phyloP scores from a whole-genome alignment of 2,329 filamentous ascomycete species.

The Colletotrichum theobromicola region DNA sequence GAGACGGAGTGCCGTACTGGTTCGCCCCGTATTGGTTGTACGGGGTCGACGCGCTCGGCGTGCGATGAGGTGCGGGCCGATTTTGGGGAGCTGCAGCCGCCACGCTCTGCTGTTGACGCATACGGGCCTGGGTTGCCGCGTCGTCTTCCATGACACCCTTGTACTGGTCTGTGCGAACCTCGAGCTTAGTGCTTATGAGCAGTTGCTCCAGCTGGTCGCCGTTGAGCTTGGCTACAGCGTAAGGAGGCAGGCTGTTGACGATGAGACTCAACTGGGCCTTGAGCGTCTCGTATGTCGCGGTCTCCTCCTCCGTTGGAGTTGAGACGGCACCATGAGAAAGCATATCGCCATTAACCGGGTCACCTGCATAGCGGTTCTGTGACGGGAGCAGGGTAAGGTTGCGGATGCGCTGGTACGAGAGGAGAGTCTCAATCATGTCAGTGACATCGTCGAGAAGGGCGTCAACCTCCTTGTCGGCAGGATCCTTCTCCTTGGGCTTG shows the following conservation, averaged over 20 bases:
- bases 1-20: constrained; percentile 54
- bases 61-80: constrained; percentile 40
- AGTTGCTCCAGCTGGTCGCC: constrained; percentile 85
- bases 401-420: constrained; percentile 81
- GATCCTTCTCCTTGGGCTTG: constrained; percentile 40
- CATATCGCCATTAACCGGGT: constrained; percentile 71
- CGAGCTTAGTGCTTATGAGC: constrained; percentile 79
- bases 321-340: constrained; percentile 69
- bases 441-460: constrained; percentile 72
- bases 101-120: constrained; percentile 41
- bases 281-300: constrained; percentile 71
- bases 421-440: constrained; percentile 76
- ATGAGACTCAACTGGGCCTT: constrained; percentile 78
- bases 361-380: constrained; percentile 63
- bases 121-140: constrained; percentile 57
- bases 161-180: constrained; percentile 75
- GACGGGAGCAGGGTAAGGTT: constrained; percentile 72
- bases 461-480: constrained; percentile 13
- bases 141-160: constrained; percentile 86
- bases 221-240: constrained; percentile 84
- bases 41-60: constrained; percentile 41
- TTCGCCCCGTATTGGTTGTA: constrained; percentile 49
- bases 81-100: constrained; percentile 26
- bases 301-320: constrained; percentile 69
- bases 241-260: constrained; percentile 78